Evolutionary conservation across 1,284 basidiomycete genomes (phyloP).

Genomic region (Takashimella koratensis): DNA sequence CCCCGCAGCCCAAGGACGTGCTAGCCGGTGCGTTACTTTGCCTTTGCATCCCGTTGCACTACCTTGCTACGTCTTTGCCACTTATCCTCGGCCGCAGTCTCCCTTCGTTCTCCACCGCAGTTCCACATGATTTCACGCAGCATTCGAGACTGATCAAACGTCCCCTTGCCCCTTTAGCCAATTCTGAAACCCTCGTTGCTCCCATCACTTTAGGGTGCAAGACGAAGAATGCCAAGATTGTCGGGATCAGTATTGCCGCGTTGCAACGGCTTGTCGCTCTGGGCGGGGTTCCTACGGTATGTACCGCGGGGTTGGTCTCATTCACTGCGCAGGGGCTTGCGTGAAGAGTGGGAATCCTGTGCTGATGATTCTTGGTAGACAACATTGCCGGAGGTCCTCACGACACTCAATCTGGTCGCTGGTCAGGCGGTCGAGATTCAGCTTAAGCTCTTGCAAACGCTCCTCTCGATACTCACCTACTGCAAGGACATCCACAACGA

Average conservation of each 20-base stretch:
- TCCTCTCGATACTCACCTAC: constrained; percentile 83
- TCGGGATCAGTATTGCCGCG: constrained; percentile 84
- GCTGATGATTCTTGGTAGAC: constrained; percentile 52
- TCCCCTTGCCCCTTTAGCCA: constrained; percentile 49
- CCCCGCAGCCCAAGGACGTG: constrained; percentile 55
- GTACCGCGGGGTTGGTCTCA: constrained; percentile 9
- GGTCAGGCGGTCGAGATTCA: constrained; percentile 93
- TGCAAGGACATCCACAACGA: constrained; percentile 74
- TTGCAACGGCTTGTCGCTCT: constrained; percentile 86
- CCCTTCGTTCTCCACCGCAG: too few relatives aligned
- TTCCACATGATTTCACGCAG: constrained; percentile 45
- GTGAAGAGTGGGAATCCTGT: too few relatives aligned
- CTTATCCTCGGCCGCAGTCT: too few relatives aligned
- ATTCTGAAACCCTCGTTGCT: constrained; percentile 73
- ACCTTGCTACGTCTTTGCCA: too few relatives aligned
- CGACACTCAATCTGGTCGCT: constrained; percentile 78
- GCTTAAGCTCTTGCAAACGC: constrained; percentile 82
- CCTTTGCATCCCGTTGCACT: too few relatives aligned
- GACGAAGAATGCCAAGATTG: constrained; percentile 89
- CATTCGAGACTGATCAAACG: not conserved
- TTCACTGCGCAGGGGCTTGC: too few relatives aligned
- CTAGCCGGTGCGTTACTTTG: constrained; percentile 19
- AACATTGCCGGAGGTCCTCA: constrained; percentile 71
- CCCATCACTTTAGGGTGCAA: constrained; percentile 93
- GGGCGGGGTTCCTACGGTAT: constrained; percentile 66